Conservation (phyloP, 1,284 basidiomycete genomes). For the Puccinia polysora region DNA sequence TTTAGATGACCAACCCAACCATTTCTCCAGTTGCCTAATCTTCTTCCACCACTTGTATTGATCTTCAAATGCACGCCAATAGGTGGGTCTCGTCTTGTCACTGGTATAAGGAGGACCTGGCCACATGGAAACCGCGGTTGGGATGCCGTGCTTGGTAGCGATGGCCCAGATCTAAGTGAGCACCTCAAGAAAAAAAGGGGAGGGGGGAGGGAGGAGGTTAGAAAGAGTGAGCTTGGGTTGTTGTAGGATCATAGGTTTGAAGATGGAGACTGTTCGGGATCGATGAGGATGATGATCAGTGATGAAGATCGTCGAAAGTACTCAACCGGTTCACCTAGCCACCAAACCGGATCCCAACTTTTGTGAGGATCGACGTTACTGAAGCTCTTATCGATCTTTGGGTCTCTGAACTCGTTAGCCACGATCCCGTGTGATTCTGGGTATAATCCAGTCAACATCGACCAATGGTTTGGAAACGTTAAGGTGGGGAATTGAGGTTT, state of each 20-base stretch:
- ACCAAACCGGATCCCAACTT: conserved; percentile 67
- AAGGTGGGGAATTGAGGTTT: conserved; percentile 64
- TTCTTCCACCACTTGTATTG: conserved; percentile 33
- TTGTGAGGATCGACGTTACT: conserved; percentile 21
- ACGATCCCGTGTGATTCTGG: conserved; percentile 55
- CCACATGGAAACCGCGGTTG: conserved; percentile 85
- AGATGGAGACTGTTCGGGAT: no score
- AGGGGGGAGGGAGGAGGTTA: not conserved
- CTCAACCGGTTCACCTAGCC: conserved; percentile 76
- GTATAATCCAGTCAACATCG: conserved; percentile 55
- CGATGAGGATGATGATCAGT: no score
- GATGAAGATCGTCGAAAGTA: not conserved
- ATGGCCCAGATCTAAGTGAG: conserved; percentile 76
- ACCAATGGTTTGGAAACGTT: conserved; percentile 65
- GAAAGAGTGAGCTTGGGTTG: not conserved
- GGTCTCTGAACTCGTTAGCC: conserved; percentile 29
- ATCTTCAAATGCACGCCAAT: conserved; percentile 41
- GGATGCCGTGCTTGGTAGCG: conserved; percentile 66
- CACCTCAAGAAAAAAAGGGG: not conserved
- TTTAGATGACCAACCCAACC: conserved; percentile 32
- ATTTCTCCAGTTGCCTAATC: conserved; percentile 28
- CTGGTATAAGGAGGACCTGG: conserved; percentile 54
- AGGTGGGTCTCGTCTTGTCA: conserved; percentile 31
- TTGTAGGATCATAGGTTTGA: not conserved
- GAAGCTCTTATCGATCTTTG: conserved; percentile 13